These are phyloP conservation scores for Capsella rubella DNA, from an alignment of 441 rosid genomes.

Conservation along the genomic window DNA sequence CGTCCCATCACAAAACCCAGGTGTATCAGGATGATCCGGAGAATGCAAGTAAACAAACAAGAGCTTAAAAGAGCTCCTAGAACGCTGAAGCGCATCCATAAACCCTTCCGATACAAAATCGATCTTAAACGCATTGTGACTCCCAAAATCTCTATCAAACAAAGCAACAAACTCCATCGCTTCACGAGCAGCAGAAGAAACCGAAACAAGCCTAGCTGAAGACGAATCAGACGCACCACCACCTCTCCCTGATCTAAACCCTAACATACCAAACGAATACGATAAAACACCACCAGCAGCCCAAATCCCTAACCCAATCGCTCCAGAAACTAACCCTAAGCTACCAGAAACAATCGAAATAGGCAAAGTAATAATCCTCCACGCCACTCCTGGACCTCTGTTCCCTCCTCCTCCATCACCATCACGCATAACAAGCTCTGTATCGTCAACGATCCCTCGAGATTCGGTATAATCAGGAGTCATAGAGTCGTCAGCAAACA, in stretches of 20 bases:
- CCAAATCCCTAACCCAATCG: constrained; percentile 93
- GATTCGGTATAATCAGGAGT: constrained; percentile 44
- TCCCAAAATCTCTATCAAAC: constrained; percentile 85
- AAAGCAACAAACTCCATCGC: constrained; percentile 73
- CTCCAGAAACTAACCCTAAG: constrained; percentile 84
- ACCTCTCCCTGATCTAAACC: constrained; percentile 59
- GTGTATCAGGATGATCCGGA: constrained; percentile 92
- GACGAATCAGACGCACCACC: constrained; percentile 55
- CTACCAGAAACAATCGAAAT: constrained; percentile 84
- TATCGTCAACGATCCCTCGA: constrained; percentile 38
- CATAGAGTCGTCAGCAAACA: constrained; percentile 17
- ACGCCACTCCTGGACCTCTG: constrained; percentile 66
- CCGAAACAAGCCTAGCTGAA: constrained; percentile 60
- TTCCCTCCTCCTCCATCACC: constrained; percentile 19
- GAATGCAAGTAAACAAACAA: constrained; percentile 95
- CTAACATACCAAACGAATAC: constrained; percentile 83
- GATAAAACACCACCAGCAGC: constrained; percentile 92
- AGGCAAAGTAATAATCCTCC: constrained; percentile 87
- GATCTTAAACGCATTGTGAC: constrained; percentile 49
- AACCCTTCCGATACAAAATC: constrained; percentile 85
- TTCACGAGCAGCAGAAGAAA: constrained; percentile 68
- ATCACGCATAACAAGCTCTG: constrained; percentile 38
- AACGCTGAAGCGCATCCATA: constrained; percentile 90
- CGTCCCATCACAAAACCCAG: constrained; percentile 73
- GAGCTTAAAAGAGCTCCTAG: constrained; percentile 75